Evolutionary conservation across 106 monocot genomes (phyloP).

Genomic region (Hemerocallis citrina): DNA sequence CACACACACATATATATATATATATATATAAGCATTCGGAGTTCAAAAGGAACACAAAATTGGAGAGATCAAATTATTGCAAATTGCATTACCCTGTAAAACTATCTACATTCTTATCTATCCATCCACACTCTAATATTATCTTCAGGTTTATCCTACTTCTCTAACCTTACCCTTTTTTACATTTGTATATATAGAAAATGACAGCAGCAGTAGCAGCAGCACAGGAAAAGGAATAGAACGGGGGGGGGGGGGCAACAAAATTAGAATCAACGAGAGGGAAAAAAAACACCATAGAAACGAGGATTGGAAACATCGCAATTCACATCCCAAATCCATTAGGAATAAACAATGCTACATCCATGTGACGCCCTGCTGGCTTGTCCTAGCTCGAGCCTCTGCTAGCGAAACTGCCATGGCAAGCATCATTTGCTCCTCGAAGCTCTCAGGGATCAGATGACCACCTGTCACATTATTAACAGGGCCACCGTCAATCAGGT

Average conservation of each 20-base stretch:
- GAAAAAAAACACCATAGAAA: background rate
- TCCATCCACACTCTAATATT: conserved; percentile 3
- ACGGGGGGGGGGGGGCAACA: background rate
- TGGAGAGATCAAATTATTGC: background rate
- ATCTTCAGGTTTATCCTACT: background rate
- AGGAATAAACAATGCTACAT: conserved; percentile 11
- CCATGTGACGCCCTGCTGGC: conserved; percentile 21
- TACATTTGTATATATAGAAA: conserved; percentile 4
- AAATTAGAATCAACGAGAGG: background rate
- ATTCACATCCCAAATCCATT: background rate
- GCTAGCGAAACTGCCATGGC: conserved; percentile 49
- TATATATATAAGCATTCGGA: background rate
- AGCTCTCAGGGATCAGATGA: conserved; percentile 27
- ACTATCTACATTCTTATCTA: background rate
- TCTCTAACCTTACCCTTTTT: conserved; percentile 5
- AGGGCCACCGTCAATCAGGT: background rate
- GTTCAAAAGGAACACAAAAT: background rate
- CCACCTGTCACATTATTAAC: background rate
- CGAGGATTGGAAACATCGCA: background rate
- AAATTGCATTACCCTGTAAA: background rate
- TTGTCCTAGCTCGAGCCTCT: conserved; percentile 31
- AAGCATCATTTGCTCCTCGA: conserved; percentile 66
- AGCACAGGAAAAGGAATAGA: background rate
- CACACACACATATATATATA: background rate
- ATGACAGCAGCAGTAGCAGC: background rate